Evolutionary conservation across 2,329 filamentous ascomycete species (phyloP), one percentile per base, ranked within the genome.

Genomic region (Nigrospora oryzae): DNA sequence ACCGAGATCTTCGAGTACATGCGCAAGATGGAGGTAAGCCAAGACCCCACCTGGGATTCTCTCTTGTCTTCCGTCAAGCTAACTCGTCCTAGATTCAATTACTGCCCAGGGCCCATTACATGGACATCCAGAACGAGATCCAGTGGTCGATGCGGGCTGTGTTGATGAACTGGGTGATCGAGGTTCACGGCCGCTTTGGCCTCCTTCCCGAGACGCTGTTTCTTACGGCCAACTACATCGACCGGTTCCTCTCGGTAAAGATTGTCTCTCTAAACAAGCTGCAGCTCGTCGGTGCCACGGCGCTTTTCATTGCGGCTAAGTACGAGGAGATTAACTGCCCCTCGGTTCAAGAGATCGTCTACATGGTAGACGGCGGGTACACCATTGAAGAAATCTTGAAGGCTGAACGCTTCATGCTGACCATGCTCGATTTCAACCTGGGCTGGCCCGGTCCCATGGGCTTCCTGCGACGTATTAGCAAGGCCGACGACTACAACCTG

Each of bases 361-460:
- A 91, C 72, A 97, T 98, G 91, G 93, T 98, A 36, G 93, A 98
- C 61, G 79, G 83, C 37, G 89, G 89, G 45, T 98, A 96, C 67
- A 86, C 78, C 3, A 76, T 79, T 14, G 90, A 96, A 46, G 93
- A 97, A 69, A 91, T 98, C 46, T 77, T 97, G 53, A 96, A 97
- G 70, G 93, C 93, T 1, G 93, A 98, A 68, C 84, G 90, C 12
- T 97, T 95, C 71, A 98, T 98, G 90, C 79, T 98, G 42, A 94
- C 81, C 65, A 95, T 96, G 84, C 80, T 98, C 44, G 79, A 89
- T 56, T 98, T 95, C 61, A 89, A 96, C 67, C 79, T 98, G 44
- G 93, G 93, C 43, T 97, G 89, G 85, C 93, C 93, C n/a, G 93
- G 93, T 37, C 93, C 93, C 1, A 96, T 98, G 91, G 96, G 89